Percentiles rank a stretch among this genome's conserved stretches.
Evolutionary conservation across 2,329 filamentous ascomycete species (phyloP).

Genomic region (Hypocreales sp.): DNA sequence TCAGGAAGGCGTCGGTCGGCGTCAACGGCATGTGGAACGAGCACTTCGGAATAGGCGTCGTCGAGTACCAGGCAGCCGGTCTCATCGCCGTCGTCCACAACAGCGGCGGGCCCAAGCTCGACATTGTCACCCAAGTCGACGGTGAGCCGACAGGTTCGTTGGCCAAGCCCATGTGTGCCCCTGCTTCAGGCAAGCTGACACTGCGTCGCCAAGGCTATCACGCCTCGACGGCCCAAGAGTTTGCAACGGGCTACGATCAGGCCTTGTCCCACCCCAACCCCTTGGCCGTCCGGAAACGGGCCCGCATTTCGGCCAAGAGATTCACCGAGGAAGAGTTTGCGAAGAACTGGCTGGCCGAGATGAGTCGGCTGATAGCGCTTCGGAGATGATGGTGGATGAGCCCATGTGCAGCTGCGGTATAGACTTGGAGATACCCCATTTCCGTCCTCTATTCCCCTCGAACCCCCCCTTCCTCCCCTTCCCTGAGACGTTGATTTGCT

Average conservation of each 20-base stretch:
- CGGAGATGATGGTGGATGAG: slow-evolving; percentile 9
- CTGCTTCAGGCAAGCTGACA: no score
- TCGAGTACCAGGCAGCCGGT: slow-evolving; percentile 94
- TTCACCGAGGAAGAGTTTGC: slow-evolving; percentile 85
- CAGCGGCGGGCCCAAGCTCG: slow-evolving; percentile 80
- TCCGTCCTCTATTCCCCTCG: no score
- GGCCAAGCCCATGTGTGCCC: no score
- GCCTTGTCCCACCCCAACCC: slow-evolving; percentile 61
- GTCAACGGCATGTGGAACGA: slow-evolving; percentile 99
- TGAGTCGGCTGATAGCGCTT: slow-evolving; percentile 52
- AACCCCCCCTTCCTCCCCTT: no score
- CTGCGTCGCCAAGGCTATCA: slow-evolving; percentile 50
- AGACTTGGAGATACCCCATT: slow-evolving; percentile 22
- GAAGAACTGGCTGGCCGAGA: slow-evolving; percentile 59
- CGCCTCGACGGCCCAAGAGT: slow-evolving; percentile 63
- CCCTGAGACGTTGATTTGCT: no score
- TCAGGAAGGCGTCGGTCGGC: slow-evolving; percentile 63
- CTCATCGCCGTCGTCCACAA: slow-evolving; percentile 87
- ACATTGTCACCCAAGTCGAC: slow-evolving; percentile 76
- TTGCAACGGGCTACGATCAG: slow-evolving; percentile 64
- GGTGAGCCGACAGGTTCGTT: slow-evolving; percentile 58
- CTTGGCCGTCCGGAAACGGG: slow-evolving; percentile 58
- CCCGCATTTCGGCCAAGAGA: slow-evolving; percentile 60
- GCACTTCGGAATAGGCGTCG: slow-evolving; percentile 95
- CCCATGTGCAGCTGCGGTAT: slow-evolving; percentile 9